Conservation (phyloP, 345 rosid species). For the Dipteronia dyeriana region DNA sequence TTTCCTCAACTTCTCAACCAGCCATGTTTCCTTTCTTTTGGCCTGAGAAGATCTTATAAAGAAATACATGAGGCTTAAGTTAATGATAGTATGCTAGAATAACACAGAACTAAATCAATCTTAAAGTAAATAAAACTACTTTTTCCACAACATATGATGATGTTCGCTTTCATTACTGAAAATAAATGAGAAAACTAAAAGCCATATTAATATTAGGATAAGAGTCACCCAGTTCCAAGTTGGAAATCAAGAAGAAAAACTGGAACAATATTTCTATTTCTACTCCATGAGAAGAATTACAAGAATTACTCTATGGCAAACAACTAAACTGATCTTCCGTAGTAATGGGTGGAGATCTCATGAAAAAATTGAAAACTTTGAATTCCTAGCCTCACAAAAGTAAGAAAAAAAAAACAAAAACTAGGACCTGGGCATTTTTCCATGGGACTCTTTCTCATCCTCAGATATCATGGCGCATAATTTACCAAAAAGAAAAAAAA, state of each 20-base stretch:
- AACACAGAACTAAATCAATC: background rate
- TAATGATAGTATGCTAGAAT: background rate
- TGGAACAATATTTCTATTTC: background rate
- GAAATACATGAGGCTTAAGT: background rate
- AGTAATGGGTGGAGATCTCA: background rate
- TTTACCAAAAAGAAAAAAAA: background rate
- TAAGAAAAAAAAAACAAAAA: background rate
- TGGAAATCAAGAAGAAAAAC: background rate
- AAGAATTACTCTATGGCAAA: background rate
- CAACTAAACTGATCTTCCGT: background rate
- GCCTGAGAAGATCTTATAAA: constrained; percentile 45
- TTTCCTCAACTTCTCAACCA: constrained; percentile 86
- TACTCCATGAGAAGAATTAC: background rate
- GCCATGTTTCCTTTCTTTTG: constrained; percentile 85
- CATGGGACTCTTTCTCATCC: no score
- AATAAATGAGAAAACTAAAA: constrained; percentile 4
- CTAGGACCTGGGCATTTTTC: background rate
- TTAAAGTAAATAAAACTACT: background rate
- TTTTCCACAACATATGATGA: background rate
- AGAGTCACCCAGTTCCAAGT: background rate
- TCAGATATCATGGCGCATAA: background rate
- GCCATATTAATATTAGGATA: background rate
- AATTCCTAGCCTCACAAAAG: background rate
- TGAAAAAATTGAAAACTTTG: background rate
- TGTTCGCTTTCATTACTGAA: background rate